A percentile compares a stretch with the other conserved stretches of the same genome.
Conservation (phyloP, 2,329 filamentous ascomycete genomes). For the Teratosphaeria pseudoeucalypti region DNA sequence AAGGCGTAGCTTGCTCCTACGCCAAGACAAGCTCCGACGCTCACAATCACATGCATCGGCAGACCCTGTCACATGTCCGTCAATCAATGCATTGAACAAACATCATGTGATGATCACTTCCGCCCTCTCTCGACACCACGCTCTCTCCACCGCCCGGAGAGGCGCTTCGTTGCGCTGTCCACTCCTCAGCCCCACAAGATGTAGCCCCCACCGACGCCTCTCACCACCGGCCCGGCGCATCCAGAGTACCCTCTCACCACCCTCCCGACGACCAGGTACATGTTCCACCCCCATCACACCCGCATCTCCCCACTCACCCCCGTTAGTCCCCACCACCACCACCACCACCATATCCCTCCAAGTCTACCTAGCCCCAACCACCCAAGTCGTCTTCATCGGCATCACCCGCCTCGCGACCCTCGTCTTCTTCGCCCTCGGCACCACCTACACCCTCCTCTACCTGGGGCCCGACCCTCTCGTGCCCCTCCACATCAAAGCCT, state of each 20-base stretch:
- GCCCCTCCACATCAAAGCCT: not conserved
- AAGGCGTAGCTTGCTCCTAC: not conserved
- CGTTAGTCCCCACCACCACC: not conserved
- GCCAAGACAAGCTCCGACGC: not conserved
- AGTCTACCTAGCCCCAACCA: slow-evolving; percentile 64
- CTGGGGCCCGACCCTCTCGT: not conserved
- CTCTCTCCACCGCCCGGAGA: not conserved
- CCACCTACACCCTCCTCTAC: slow-evolving; percentile 42
- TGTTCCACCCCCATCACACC: not conserved
- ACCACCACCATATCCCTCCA: slow-evolving; percentile 46
- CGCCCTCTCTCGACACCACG: slow-evolving; percentile 6
- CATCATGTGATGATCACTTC: slow-evolving; percentile 15
- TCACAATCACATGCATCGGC: not conserved
- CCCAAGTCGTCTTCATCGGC: slow-evolving; percentile 56
- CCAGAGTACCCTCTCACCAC: slow-evolving; percentile 1
- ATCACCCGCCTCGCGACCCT: slow-evolving; percentile 49
- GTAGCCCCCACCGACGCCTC: not conserved
- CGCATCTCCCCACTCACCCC: not conserved
- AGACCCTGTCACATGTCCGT: too few species aligned
- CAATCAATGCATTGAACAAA: not conserved
- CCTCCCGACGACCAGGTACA: not conserved
- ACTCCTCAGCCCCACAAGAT: not conserved
- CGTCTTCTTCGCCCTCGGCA: slow-evolving; percentile 50
- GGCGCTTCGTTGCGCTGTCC: not conserved
- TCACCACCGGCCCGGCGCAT: not conserved